Evolutionary conservation across 257 asterid genomes (phyloP), one percentile per base, ranked within the genome.

Genomic region (Marsdenia floribunda): DNA sequence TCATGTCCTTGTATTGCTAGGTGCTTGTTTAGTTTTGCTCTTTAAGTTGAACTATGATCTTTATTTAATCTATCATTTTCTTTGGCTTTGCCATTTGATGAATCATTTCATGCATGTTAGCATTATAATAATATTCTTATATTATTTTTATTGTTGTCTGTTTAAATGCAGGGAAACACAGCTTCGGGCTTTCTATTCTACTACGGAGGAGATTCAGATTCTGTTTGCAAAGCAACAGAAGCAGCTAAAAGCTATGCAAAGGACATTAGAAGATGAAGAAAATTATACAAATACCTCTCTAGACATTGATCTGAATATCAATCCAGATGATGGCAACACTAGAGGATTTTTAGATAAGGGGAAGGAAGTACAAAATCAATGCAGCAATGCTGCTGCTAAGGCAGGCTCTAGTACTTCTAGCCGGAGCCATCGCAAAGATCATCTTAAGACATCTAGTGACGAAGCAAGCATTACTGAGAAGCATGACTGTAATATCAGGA

Each of bases 91-190:
- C 50, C 53, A 52, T 40, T 21, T 70, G 49, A 70, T 70, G 10
- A 29, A 13, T 50, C 26, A 15, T 70, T 26, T 6, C 46, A 50
- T 50, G 33, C 46, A 52, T 0, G 26, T 50, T 54, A 18, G 60
- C 2, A 35, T 71, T 53, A 33, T 37, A 54, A 21, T 54, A 37
- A 16, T 44, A 59, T 71, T 22, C 47, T 37, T 38, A 26, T 66
- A 66, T 38, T 66, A 19, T 66, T 37, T 66, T 66, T 29, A 65
- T 7, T 38, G 37, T 66, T 66, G n/a, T 64, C 38, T 46, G n/a
- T n/a, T n/a, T n/a, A n/a, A n/a, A n/a, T n/a, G 33, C 90, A 92
- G 98, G 69, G 99, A 95, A 83, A 90, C 98, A 46, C 99, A 95
- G 85, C 98, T 95, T 68, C 96, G 98, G 61, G 86, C 99, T 74